These are phyloP conservation scores for Aspergillus incahuasiensis DNA, from an alignment of 495 filamentous ascomycete species.

Conservation along the genomic window DNA sequence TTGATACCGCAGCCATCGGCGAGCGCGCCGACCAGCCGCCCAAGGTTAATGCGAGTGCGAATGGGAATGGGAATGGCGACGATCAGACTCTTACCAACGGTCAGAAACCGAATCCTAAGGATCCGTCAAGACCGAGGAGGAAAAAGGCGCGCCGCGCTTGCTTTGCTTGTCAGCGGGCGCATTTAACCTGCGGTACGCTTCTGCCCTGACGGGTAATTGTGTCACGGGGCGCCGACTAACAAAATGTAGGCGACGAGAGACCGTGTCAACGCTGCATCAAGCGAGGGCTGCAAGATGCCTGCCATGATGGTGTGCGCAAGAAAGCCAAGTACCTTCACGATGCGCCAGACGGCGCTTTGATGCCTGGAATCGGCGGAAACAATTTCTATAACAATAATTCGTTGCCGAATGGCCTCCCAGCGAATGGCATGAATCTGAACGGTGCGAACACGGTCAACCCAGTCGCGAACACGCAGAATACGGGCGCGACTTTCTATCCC, in stretches of 20 bases:
- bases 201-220: constrained; percentile 6
- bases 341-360: constrained; percentile 73
- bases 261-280: constrained; percentile 94
- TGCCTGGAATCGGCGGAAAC: constrained; percentile 52
- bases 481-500: constrained; percentile 30
- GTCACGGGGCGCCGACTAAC: not conserved
- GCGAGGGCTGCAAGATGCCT: constrained; percentile 80
- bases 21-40: constrained; percentile 35
- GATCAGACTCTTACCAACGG: constrained; percentile 41
- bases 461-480: constrained; percentile 12
- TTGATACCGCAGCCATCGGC: constrained; percentile 49
- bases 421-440: constrained; percentile 22
- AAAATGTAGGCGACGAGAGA: constrained; percentile 67
- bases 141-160: constrained; percentile 97
- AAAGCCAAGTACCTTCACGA: constrained; percentile 99
- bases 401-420: constrained; percentile 27
- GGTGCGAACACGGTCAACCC: not conserved
- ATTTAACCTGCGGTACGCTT: constrained; percentile 92
- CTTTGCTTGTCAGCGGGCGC: constrained; percentile 93
- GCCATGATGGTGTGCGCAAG: constrained; percentile 94
- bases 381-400: constrained; percentile 38
- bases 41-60: constrained; percentile 29
- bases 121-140: constrained; percentile 78
- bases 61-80: constrained; percentile 44
- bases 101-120: constrained; percentile 35